These are phyloP conservation scores for Lentinula detonsa DNA, from an alignment of 768 basidiomycete genomes.

Conservation along the genomic window DNA sequence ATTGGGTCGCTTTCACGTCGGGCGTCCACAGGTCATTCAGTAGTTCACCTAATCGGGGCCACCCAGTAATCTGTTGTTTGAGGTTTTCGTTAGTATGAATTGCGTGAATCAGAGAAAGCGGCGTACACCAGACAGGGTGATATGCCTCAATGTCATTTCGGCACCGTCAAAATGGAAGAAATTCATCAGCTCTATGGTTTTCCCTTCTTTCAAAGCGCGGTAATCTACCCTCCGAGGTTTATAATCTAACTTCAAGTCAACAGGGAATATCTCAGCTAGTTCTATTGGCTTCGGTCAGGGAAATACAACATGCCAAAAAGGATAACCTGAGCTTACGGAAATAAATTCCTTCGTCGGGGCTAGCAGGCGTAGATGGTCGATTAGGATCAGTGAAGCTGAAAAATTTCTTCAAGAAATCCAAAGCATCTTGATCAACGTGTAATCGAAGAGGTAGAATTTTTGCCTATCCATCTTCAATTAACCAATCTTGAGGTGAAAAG, in stretches of 20 bases:
- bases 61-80: slow-evolving; percentile 74
- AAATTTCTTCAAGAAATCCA: slow-evolving; percentile 97
- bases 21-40: slow-evolving; percentile 99
- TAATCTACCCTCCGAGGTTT: slow-evolving; percentile 98
- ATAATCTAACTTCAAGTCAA: slow-evolving; percentile 95
- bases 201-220: slow-evolving; percentile 80
- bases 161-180: slow-evolving; percentile 99
- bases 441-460: slow-evolving; percentile 87
- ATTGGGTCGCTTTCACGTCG: slow-evolving; percentile 97
- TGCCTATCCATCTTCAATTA: slow-evolving; percentile 40
- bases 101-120: background rate
- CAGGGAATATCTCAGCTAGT: slow-evolving; percentile 90
- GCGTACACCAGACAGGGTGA: slow-evolving; percentile 86
- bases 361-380: slow-evolving; percentile 27
- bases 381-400: slow-evolving; percentile 79
- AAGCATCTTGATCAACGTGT: slow-evolving; percentile 96
- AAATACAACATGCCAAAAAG: background rate
- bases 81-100: slow-evolving; percentile 6
- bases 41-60: slow-evolving; percentile 81
- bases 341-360: slow-evolving; percentile 48
- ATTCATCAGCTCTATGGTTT: slow-evolving; percentile 97
- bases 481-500: background rate
- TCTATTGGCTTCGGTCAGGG: slow-evolving; percentile 37
- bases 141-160: slow-evolving; percentile 94
- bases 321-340: slow-evolving; percentile 51